Evolutionary conservation across 768 basidiomycete genomes (phyloP).

Genomic region (Xerocomus brunneocitrinus): DNA sequence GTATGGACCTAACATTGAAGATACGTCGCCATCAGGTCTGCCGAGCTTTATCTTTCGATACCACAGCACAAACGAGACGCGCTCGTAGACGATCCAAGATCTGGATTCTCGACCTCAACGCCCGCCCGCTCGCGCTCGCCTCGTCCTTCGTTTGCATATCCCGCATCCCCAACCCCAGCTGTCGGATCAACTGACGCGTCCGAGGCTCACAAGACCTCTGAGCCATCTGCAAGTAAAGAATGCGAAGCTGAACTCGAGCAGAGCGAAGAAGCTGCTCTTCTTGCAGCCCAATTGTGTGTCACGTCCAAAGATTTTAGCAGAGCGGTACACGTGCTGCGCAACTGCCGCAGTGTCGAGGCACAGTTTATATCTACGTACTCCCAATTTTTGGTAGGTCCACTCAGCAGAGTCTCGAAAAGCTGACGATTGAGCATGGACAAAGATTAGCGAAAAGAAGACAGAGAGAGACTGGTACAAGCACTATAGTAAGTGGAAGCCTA

Average conservation of each 20-base stretch:
- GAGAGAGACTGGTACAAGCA: conserved; percentile 83
- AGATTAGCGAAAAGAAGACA: conserved; percentile 83
- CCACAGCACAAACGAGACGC: conserved; percentile 43
- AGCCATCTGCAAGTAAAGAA: conserved; percentile 25
- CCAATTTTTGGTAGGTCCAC: conserved; percentile 71
- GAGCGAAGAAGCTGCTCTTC: conserved; percentile 68
- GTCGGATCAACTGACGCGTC: conserved; percentile 32
- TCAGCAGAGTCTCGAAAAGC: background rate
- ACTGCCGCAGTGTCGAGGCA: conserved; percentile 67
- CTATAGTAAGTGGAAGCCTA: conserved; percentile 48
- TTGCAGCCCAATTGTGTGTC: conserved; percentile 68
- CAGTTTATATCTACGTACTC: conserved; percentile 77
- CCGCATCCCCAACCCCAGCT: conserved; percentile 21
- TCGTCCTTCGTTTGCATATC: conserved; percentile 35
- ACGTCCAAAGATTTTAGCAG: conserved; percentile 76
- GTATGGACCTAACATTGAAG: conserved; percentile 12
- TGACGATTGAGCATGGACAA: conserved; percentile 1
- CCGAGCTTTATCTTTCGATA: conserved; percentile 66
- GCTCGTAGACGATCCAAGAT: conserved; percentile 20
- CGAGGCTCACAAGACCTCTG: conserved; percentile 3
- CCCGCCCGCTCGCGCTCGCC: conserved; percentile 48
- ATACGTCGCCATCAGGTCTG: conserved; percentile 49
- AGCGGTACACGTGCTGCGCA: conserved; percentile 58
- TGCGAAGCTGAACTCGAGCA: conserved; percentile 46
- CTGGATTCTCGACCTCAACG: conserved; percentile 56